Base-by-base conservation (phyloP, 2,329 filamentous ascomycete genomes). In the Phaeosphaeriaceae sp. region DNA sequence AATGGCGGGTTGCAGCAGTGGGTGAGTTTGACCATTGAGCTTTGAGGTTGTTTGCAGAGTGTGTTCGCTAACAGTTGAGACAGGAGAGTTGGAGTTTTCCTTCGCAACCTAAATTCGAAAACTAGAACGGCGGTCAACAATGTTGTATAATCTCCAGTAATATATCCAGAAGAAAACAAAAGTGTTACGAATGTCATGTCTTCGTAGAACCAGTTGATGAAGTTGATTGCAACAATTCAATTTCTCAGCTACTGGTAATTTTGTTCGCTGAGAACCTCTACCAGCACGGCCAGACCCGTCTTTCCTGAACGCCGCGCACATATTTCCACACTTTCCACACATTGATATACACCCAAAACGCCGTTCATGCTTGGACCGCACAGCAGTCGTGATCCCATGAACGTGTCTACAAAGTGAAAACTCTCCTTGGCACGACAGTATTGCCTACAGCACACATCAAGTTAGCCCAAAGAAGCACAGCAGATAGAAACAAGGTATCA, bases 71-170 rank as follows among this genome's bases (percentile, higher is more conserved):
- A 60, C 23, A 8, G 26, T 3, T 11, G 22, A 32, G n/a, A 47
- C 55, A 73, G 71, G 71, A 72, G 44, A 72, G 63, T 44, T 73
- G 71, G 71, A 71, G 68, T 58, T 72, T 73, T 28, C 67, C 64
- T 4, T 11, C 63, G 21, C 67, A 66, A 24, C 61, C 59, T n/a
- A 66, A 70, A 32, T 67, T 62, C 24, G 61, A 69, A 49, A 58
- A 60, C 23, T 67, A 58, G n/a, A 21, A 30, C 11, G 8, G 48
- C 42, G 22, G n/a, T 19, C 22, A 24, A n/a, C 11, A 22, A 32
- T 49, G 48, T 7, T 21, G 4, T 44, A 13, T 3, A 13, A 8
- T 13, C 11, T 9, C 5, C 30, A 30, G 28, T 11, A 35, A 13
- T 35, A 15, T 35, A 35, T 15, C 11, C 30, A 35, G 3, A 35